These are phyloP conservation scores for Sordariomycetes sp. DNA, from an alignment of 2,329 filamentous ascomycete genomes.

Conservation along the genomic window DNA sequence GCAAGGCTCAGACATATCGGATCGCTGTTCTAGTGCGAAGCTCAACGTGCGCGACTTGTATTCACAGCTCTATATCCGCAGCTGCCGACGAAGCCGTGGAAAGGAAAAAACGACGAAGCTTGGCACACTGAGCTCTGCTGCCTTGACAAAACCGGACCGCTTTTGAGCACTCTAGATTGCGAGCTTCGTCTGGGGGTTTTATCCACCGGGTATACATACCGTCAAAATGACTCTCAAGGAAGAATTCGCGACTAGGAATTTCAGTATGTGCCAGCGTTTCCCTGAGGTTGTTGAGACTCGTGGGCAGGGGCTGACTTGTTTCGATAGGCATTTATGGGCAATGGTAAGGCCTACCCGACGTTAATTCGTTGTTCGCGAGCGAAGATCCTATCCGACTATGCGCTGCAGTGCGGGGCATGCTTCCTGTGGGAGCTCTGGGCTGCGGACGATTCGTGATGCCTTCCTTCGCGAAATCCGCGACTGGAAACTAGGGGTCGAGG, in stretches of 20 bases:
- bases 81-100: neutral
- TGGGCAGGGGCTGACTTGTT: slow-evolving; percentile 16
- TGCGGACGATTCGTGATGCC: neutral
- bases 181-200: neutral
- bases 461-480: neutral
- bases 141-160: neutral
- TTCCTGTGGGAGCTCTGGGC: neutral
- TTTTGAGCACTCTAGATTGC: neutral
- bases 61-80: neutral
- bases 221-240: slow-evolving; percentile 56
- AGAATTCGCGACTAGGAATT: slow-evolving; percentile 61
- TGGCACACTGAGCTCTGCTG: neutral
- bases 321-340: slow-evolving; percentile 57
- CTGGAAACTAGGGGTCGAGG: neutral
- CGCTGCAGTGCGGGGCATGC: neutral
- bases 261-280: slow-evolving; percentile 42
- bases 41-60: neutral
- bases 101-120: neutral
- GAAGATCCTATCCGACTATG: neutral
- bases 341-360: slow-evolving; percentile 42
- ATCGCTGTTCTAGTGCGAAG: neutral
- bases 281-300: neutral
- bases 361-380: neutral
- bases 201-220: neutral
- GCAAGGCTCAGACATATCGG: neutral